Conservation (phyloP, 2,329 filamentous ascomycete genomes). For the Colletotrichum sojae region DNA sequence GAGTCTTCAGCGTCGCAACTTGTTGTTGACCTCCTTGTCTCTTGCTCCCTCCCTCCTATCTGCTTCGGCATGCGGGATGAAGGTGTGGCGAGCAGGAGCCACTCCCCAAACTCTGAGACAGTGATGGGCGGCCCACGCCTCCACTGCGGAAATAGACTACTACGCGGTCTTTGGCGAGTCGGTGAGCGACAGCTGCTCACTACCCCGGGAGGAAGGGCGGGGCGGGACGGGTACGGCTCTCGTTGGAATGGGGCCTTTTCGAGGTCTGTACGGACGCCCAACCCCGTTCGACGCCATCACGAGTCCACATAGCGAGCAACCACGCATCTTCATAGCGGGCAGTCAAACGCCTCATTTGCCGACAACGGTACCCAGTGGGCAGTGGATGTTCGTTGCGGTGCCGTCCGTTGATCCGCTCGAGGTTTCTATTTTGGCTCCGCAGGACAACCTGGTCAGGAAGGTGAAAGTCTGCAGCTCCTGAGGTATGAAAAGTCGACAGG, state of each 20-base stretch:
- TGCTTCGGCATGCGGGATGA: neutral
- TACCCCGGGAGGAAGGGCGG: conserved; percentile 20
- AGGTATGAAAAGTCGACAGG: neutral
- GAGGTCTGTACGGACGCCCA: neutral
- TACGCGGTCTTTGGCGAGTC: neutral
- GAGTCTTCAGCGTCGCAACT: neutral
- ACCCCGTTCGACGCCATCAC: conserved; percentile 5
- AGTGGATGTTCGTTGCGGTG: neutral
- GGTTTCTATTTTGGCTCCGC: conserved; percentile 19
- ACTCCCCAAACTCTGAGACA: conserved; percentile 28
- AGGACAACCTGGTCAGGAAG: neutral
- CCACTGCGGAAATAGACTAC: conserved; percentile 20
- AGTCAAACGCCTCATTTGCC: conserved; percentile 2
- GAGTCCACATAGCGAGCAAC: neutral
- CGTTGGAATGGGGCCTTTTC: conserved; percentile 4
- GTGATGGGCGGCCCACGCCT: conserved; percentile 26
- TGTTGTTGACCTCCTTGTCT: neutral
- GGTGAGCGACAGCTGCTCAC: conserved; percentile 13
- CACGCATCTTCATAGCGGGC: neutral
- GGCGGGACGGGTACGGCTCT: conserved; percentile 28
- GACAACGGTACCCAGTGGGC: neutral
- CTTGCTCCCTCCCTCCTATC: conserved; percentile 1
- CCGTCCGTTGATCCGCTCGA: neutral
- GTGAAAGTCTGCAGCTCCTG: conserved; percentile 7
- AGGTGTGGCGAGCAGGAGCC: neutral